phyloP scores from a whole-genome alignment of 179 eudicot species.

The Camellia oleifera region DNA sequence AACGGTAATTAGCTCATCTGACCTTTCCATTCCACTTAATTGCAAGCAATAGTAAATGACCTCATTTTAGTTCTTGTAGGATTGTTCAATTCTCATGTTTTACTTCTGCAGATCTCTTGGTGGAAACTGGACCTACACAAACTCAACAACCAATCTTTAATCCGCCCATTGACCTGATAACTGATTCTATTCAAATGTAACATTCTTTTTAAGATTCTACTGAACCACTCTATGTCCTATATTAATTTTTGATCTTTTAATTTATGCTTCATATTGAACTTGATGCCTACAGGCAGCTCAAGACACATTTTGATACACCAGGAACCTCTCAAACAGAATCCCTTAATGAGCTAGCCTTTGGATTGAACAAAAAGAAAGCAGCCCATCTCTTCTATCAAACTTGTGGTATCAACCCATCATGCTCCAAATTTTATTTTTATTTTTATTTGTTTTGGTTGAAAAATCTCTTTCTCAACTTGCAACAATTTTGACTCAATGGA shows the following conservation, averaged over 20 bases:
- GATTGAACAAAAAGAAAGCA: slow-evolving; percentile 73
- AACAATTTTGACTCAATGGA: not conserved
- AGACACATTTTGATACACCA: slow-evolving; percentile 78
- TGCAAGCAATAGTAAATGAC: not conserved
- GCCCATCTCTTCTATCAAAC: slow-evolving; percentile 88
- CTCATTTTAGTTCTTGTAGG: not conserved
- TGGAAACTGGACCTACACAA: slow-evolving; percentile 86
- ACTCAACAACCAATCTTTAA: slow-evolving; percentile 49
- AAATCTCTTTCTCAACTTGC: not conserved
- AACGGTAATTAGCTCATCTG: slow-evolving; percentile 37
- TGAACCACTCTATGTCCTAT: not conserved
- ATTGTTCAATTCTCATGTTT: not conserved
- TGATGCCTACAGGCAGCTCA: slow-evolving; percentile 65
- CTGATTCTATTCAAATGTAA: slow-evolving; percentile 63
- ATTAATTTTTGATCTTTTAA: not conserved
- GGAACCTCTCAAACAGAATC: slow-evolving; percentile 72
- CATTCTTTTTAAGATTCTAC: not conserved
- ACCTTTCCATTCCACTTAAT: not conserved
- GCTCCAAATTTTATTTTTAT: too few species aligned
- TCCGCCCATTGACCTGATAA: slow-evolving; percentile 60
- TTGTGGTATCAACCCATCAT: slow-evolving; percentile 51
- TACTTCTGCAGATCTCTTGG: slow-evolving; percentile 51
- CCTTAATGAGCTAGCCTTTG: slow-evolving; percentile 67
- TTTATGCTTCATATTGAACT: slow-evolving; percentile 8
- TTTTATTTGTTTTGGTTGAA: not conserved